A percentile compares a stretch with the other conserved stretches of the same genome.
These are phyloP conservation scores for Rubroboletus pulcherrimus DNA, from an alignment of 768 basidiomycete species.

Conservation along the genomic window DNA sequence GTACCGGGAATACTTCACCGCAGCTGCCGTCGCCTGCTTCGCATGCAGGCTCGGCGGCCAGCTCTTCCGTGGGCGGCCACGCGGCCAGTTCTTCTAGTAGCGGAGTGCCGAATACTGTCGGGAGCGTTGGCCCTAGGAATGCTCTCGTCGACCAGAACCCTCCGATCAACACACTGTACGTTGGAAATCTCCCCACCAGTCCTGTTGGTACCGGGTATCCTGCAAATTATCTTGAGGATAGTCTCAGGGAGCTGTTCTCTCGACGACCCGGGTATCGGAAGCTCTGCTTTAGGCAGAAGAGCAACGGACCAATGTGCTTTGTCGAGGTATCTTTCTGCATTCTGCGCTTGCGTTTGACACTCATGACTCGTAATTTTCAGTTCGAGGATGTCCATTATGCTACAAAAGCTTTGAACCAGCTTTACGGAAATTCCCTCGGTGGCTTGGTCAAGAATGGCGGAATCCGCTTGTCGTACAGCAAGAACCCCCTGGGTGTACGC, in stretches of 20 bases:
- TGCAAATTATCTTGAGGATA: constrained; percentile 82
- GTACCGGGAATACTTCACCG: constrained; percentile 48
- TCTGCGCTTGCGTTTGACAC: not conserved
- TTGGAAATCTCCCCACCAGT: constrained; percentile 92
- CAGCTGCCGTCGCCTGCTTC: constrained; percentile 77
- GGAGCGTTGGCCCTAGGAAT: constrained; percentile 33
- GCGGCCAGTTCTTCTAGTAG: constrained; percentile 30
- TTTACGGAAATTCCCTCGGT: constrained; percentile 88
- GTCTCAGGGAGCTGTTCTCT: constrained; percentile 77
- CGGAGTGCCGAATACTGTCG: constrained; percentile 19
- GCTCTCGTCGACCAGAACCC: constrained; percentile 83
- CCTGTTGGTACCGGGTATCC: constrained; percentile 68
- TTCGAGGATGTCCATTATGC: constrained; percentile 89
- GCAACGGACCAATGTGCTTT: constrained; percentile 98
- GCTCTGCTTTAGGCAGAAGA: constrained; percentile 93
- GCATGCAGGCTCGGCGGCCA: constrained; percentile 48
- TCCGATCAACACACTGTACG: constrained; percentile 98
- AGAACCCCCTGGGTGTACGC: constrained; percentile 94
- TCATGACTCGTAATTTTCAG: constrained; percentile 36
- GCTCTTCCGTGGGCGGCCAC: constrained; percentile 32
- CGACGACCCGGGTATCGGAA: constrained; percentile 82
- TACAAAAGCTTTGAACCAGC: constrained; percentile 79
- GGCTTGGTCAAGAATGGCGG: constrained; percentile 92
- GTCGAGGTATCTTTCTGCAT: constrained; percentile 66
- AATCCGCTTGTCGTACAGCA: constrained; percentile 96